Evolutionary conservation across 306 rosid species (phyloP).

Genomic region (Herpetospermum pedunculosum): DNA sequence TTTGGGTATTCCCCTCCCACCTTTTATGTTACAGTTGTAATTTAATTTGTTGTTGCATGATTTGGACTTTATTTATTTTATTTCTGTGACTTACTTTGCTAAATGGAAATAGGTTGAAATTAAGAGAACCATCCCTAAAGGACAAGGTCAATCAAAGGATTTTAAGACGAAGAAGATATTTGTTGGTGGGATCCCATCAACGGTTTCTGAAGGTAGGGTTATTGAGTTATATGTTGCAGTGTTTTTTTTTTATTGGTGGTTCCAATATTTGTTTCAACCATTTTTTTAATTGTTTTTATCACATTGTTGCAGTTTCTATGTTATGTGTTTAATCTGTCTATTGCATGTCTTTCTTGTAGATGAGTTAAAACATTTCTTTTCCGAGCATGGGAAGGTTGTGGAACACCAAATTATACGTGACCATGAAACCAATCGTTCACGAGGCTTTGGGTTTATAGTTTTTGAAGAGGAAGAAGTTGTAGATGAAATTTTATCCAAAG

Average conservation of each 20-base stretch:
- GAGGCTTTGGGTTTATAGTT: conserved; percentile 88
- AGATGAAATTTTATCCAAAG: conserved; percentile 65
- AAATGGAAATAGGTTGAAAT: conserved; percentile 56
- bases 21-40: not conserved
- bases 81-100: not conserved
- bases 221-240: not conserved
- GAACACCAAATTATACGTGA: conserved; percentile 87
- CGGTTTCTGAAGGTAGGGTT: conserved; percentile 54
- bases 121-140: conserved; percentile 89
- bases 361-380: conserved; percentile 61
- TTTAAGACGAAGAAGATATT: conserved; percentile 81
- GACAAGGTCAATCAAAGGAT: conserved; percentile 63
- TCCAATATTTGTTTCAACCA: not conserved
- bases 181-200: conserved; percentile 84
- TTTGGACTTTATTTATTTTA: not conserved
- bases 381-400: conserved; percentile 55
- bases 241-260: not conserved
- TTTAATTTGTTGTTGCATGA: not conserved
- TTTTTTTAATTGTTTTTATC: not conserved
- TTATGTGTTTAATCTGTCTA: not conserved
- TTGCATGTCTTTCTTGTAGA: conserved; percentile 25
- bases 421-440: conserved; percentile 70
- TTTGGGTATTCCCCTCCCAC: not conserved
- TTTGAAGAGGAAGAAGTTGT: conserved; percentile 83
- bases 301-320: not conserved